Evolutionary conservation across 306 rosid species (phyloP).

Genomic region (Glycine soja): DNA sequence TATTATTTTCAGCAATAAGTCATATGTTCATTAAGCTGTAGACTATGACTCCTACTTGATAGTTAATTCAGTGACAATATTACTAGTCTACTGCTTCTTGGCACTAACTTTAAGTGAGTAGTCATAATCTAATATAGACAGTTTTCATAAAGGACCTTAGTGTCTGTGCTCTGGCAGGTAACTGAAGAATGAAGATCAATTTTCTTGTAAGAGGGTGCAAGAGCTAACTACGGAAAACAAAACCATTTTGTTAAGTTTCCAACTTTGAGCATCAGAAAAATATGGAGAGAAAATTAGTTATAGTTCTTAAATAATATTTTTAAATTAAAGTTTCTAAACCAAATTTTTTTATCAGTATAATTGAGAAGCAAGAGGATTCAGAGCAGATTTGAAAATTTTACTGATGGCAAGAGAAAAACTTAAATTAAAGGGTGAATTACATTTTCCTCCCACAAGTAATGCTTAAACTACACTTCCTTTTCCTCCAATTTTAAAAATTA

Average conservation of each 20-base stretch:
- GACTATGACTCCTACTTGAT: constrained; percentile 17
- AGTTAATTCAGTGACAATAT: constrained; percentile 17
- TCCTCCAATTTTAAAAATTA: background rate
- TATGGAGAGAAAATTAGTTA: constrained; percentile 24
- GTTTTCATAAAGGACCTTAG: constrained; percentile 24
- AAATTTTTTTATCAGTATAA: background rate
- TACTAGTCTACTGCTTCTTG: constrained; percentile 10
- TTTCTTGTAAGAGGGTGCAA: constrained; percentile 32
- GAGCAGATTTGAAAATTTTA: background rate
- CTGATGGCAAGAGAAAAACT: constrained; percentile 14
- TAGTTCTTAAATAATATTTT: constrained; percentile 22
- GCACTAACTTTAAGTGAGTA: constrained; percentile 17
- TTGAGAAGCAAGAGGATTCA: constrained; percentile 8
- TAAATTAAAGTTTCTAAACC: constrained; percentile 4
- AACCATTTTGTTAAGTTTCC: background rate
- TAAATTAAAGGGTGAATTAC: background rate
- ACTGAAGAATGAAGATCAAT: constrained; percentile 19
- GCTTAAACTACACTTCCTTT: background rate
- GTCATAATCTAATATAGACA: constrained; percentile 29
- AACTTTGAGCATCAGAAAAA: constrained; percentile 24
- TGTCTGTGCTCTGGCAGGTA: background rate
- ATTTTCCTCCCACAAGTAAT: background rate
- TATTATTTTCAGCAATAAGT: constrained; percentile 5
- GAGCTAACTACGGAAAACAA: constrained; percentile 6
- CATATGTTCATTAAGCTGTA: constrained; percentile 15